Evolutionary conservation across 371 early-diverging fungal species (phyloP), one percentile per base, ranked within the genome.

Genomic region (Mortierella sp.): DNA sequence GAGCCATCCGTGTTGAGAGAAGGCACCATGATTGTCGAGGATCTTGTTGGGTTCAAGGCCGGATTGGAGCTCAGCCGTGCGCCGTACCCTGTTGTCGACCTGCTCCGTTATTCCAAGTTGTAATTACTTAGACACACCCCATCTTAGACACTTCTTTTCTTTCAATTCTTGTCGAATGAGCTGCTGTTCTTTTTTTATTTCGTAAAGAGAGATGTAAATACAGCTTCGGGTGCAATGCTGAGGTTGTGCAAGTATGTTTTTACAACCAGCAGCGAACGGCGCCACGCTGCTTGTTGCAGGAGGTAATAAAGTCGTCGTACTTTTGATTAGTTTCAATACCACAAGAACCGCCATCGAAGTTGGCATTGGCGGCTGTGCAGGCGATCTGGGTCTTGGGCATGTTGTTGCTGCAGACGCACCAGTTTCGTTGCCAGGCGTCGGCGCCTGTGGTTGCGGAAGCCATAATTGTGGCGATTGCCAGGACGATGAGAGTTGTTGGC

Each of bases 51-150:
- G 11, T 92, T 93, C 87, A 94, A 93, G 82, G 89, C 89, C 26
- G 89, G 88, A 78, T 89, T 93, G 88, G 83, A 89, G 40, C 83
- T 94, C 57, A 91, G 91, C 64, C 87, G 90, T 44, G 93, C 93
- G 26, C 89, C 93, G 43, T 89, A 89, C 53, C 92, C 93, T 24
- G 89, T 91, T 44, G 87, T 72, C 2, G 81, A 85, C 55, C 61
- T 85, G 26, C 67, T 84, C 26, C 64, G 81, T 55, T 84, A 78
- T 74, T 78, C 85, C 53, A 84, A 83, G 69, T 55, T 83, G 51
- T 83, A 74, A 34, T 19, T 31, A 5, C 37, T 67, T 50, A 69
- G 72, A 72, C 5, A 9, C 0, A 10, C 5, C 16, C n/a, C 19
- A 24, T 34, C 11, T 31, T 31, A 37, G 37, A 64, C 16, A 50